These are phyloP conservation scores for Bidens hawaiensis DNA, from an alignment of 140 eudicot genomes.

Conservation along the genomic window DNA sequence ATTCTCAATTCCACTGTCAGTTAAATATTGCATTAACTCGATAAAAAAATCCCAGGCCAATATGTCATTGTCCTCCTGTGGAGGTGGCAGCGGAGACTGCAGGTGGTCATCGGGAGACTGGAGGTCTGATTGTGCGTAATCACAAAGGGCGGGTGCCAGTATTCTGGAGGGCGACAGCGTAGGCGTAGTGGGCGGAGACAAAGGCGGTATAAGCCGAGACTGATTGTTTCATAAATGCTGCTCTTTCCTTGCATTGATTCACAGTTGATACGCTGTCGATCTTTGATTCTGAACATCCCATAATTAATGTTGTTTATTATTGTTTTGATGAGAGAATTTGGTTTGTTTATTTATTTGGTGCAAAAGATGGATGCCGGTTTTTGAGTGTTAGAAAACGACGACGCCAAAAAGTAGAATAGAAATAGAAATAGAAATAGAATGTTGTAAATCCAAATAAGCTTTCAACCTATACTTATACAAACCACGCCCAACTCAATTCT, in stretches of 20 bases:
- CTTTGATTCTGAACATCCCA: constrained; percentile 90
- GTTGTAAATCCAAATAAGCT: neutral
- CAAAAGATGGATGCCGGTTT: constrained; percentile 9
- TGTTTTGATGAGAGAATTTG: neutral
- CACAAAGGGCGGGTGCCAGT: constrained; percentile 68
- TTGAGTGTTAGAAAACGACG: constrained; percentile 14
- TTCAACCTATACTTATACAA: neutral
- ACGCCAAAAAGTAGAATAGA: constrained; percentile 5
- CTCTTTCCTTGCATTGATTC: constrained; percentile 60
- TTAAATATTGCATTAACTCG: constrained; percentile 29
- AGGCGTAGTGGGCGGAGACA: constrained; percentile 56
- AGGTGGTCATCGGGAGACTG: neutral
- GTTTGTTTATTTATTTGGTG: neutral
- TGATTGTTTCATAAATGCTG: constrained; percentile 53
- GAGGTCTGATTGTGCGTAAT: constrained; percentile 57
- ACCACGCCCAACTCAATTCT: no score
- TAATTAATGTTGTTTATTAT: constrained; percentile 11
- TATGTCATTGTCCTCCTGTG: constrained; percentile 4
- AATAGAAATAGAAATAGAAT: no score
- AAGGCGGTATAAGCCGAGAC: constrained; percentile 57
- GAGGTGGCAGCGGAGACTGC: constrained; percentile 14
- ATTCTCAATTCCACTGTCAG: no score
- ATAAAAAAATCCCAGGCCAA: constrained; percentile 50
- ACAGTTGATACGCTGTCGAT: constrained; percentile 57
- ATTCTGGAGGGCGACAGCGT: constrained; percentile 48